phyloP scores from a whole-genome alignment of 2,329 filamentous ascomycete species.

The Venturia nashicola region DNA sequence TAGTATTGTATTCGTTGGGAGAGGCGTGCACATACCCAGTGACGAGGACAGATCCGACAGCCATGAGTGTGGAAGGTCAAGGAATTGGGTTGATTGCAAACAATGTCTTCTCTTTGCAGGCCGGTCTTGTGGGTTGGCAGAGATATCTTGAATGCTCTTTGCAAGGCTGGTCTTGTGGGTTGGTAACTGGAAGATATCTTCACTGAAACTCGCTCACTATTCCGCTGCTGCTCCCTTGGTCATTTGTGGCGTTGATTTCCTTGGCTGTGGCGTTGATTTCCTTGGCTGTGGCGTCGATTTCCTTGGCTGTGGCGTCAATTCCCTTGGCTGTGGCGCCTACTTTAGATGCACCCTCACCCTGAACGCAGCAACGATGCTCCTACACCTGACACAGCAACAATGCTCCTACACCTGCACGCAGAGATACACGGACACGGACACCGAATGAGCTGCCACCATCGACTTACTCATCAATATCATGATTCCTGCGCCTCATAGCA shows the following conservation, averaged over 20 bases:
- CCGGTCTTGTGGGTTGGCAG: neutral
- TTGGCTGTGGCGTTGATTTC: neutral
- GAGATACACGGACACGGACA: neutral
- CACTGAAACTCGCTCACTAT: no score
- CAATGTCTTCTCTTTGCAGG: neutral
- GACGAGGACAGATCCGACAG: conserved; percentile 77
- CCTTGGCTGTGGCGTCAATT: no score
- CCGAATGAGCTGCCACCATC: neutral
- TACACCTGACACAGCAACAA: no score
- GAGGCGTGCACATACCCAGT: conserved; percentile 54
- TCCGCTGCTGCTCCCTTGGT: no score
- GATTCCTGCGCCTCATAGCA: neutral
- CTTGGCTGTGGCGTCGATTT: no score
- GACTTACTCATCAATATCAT: neutral
- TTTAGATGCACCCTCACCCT: no score
- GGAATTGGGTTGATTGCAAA: neutral
- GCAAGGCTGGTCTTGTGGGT: no score
- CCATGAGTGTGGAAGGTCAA: conserved; percentile 38
- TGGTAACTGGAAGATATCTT: no score
- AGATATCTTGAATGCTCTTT: no score
- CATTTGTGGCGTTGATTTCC: neutral
- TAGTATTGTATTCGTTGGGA: neutral
- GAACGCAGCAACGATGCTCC: neutral
- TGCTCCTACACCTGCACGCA: no score
- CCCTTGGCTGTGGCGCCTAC: no score